Base-by-base conservation (phyloP, 2,329 filamentous ascomycete species). In the Cadophora sp. region DNA sequence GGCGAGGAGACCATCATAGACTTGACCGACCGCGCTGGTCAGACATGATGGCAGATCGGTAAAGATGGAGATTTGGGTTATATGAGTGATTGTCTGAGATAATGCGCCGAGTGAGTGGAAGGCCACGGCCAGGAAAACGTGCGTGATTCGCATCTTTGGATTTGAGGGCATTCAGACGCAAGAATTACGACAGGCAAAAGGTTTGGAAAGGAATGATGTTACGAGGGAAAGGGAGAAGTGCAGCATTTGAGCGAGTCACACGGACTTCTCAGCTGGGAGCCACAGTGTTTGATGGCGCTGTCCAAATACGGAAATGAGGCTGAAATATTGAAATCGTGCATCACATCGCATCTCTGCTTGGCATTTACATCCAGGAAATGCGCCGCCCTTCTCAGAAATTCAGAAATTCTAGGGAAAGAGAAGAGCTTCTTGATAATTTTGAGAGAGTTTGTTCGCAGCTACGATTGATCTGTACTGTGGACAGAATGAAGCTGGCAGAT, bases 41-140 rank as follows among this genome's bases (percentile, higher is more conserved):
- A 62, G 27, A 39, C 59, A 62, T 36, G 47, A 36, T 6, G 59
- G 59, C 6, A 62, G 30, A 27, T 62, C 59, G 30, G 30, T 24
- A n/a, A 41, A 62, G 13, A 62, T 50, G n/a, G 59, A 62, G n/a
- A 62, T 27, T 41, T 62, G 59, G 13, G 59, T 62, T 36, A 62
- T 62, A 18, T 62, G 59, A 11, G 59, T 62, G 22, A 62, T 51
- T 51, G 47, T 62, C 33, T 62, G 59, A n/a, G 47, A 59, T 18
- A 47, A 8, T n/a, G 43, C 43, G 22, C 59, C n/a, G 13, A 33
- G 9, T 7, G 27, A 9, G n/a, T 36, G 14, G 47, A 50, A 22
- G 45, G 47, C 20, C 33, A 62, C 18, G n/a, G 20, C 53, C 8
- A 58, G 14, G 4, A 24, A 4, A 22, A 41, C 4, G 11, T 20